Base-by-base conservation (phyloP, 2,329 filamentous ascomycete species). In the Metarhizium anisopliae region DNA sequence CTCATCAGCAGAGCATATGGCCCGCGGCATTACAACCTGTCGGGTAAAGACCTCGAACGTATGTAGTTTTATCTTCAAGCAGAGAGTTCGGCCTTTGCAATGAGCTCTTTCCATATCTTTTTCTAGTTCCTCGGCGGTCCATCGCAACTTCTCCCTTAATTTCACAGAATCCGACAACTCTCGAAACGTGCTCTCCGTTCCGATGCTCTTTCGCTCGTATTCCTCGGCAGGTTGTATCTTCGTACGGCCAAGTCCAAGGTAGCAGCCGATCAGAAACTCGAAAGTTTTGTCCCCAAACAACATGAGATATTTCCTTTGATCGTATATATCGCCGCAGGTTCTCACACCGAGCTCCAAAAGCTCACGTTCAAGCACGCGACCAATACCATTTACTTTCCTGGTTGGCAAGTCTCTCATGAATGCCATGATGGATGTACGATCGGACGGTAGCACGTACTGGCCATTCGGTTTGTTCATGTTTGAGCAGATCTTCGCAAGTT, bases 381-480 rank as follows among this genome's bases (percentile, higher is more conserved):
- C 94, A n/a, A 99, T 82, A 1, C 94, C 94, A 61, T 96, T 96
- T 47, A 97, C 89, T 67, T 96, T 96, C 38, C 94, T 82, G 0
- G 90, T 91, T 0, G 92, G 86, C 29, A 99, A 75, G 35, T 86
- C 80, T 11, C 80, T 79, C 87, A 97, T 96, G 66, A 96, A 97
- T 0, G 79, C 74, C 81, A 97, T 84, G 58, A 99, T 90, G 1
- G 83, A 79, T 30, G 75, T 72, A 10, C 92, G 80, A 45, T 95
- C 86, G 53, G 80, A 88, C 0, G 86, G 79, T 2, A 97, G 75
- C 10, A 82, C 73, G 63, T 87, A 97, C 66, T 97, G 94, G 0
- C 94, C 94, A 63, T 99, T 95, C 0, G 94, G 94, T 67, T 99
- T 99, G 71, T 97, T 96, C 69, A 87, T 83, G 67, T 99, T 96